Conservation (phyloP, 805 yeast genomes). For the Cyberlindnera petersonii region DNA sequence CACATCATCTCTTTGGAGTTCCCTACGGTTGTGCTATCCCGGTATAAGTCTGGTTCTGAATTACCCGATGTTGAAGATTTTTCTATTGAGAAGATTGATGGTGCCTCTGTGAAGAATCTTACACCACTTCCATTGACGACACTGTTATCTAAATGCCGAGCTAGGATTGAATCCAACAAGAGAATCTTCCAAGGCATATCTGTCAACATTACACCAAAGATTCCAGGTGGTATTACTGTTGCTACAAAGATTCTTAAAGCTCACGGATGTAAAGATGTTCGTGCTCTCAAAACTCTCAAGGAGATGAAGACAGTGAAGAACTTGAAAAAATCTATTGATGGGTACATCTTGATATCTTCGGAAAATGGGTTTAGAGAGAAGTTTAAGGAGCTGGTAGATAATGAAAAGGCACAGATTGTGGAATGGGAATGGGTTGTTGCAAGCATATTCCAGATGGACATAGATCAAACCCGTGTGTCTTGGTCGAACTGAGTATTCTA, state of each 20-base stretch:
- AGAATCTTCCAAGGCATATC: conserved; percentile 44
- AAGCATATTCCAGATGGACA: conserved; percentile 47
- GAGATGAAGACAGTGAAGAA: conserved; percentile 22
- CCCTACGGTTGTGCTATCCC: conserved; percentile 42
- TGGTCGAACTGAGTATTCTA: not conserved
- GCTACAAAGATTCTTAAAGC: conserved; percentile 53
- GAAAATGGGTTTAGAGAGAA: conserved; percentile 31
- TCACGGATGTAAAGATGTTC: conserved; percentile 47
- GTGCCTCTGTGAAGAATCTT: conserved; percentile 31
- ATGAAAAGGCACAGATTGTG: conserved; percentile 30
- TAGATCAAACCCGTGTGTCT: conserved; percentile 12
- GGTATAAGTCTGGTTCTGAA: conserved; percentile 16
- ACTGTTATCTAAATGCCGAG: conserved; percentile 15
- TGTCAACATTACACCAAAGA: conserved; percentile 52
- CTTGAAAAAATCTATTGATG: conserved; percentile 16
- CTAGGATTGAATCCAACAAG: conserved; percentile 17
- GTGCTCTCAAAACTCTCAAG: conserved; percentile 27
- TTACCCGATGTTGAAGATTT: conserved; percentile 29
- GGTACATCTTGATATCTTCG: conserved; percentile 31
- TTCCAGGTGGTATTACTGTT: conserved; percentile 58
- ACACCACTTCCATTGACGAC: conserved; percentile 25
- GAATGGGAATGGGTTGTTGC: conserved; percentile 67
- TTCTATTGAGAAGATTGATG: conserved; percentile 32
- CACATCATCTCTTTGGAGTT: conserved; percentile 54
- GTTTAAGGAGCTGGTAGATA: conserved; percentile 27